Conservation (phyloP, 371 early-diverging fungal genomes). For the Rhizopus stolonifer region DNA sequence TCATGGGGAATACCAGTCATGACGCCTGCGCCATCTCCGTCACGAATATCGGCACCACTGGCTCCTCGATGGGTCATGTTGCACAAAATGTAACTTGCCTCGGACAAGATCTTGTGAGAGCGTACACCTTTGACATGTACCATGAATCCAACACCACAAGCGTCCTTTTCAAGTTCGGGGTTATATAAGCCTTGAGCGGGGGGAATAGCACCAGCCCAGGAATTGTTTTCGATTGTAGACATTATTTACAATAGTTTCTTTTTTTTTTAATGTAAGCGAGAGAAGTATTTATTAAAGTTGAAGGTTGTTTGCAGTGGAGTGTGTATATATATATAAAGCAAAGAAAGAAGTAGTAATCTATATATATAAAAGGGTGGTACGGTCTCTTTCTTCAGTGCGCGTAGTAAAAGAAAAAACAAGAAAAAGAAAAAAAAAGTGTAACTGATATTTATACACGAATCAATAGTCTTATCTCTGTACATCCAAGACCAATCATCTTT, state of each 20-base stretch:
- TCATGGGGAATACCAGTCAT: constrained; percentile 93
- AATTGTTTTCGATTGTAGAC: constrained; percentile 36
- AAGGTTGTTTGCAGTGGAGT: not conserved
- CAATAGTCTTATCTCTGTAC: not conserved
- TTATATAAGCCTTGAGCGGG: constrained; percentile 87
- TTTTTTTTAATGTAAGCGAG: constrained; percentile 4
- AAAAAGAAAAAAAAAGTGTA: too few relatives aligned
- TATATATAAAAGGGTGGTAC: not conserved
- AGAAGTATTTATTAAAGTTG: constrained; percentile 1
- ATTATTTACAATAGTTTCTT: constrained; percentile 2
- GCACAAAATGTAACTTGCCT: constrained; percentile 87
- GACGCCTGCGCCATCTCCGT: constrained; percentile 89
- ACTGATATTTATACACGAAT: not conserved
- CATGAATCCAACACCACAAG: constrained; percentile 97
- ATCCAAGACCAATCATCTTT: not conserved
- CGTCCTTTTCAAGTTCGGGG: constrained; percentile 88
- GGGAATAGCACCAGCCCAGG: constrained; percentile 87
- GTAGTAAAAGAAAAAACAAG: not conserved
- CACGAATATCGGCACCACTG: constrained; percentile 86
- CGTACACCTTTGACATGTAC: constrained; percentile 84
- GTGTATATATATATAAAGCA: not conserved
- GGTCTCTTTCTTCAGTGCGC: not conserved
- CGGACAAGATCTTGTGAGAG: constrained; percentile 86
- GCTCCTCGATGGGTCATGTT: constrained; percentile 98
- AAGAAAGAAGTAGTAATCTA: not conserved